These are phyloP conservation scores for Neurospora africana DNA, from an alignment of 495 filamentous ascomycete genomes.

Conservation along the genomic window DNA sequence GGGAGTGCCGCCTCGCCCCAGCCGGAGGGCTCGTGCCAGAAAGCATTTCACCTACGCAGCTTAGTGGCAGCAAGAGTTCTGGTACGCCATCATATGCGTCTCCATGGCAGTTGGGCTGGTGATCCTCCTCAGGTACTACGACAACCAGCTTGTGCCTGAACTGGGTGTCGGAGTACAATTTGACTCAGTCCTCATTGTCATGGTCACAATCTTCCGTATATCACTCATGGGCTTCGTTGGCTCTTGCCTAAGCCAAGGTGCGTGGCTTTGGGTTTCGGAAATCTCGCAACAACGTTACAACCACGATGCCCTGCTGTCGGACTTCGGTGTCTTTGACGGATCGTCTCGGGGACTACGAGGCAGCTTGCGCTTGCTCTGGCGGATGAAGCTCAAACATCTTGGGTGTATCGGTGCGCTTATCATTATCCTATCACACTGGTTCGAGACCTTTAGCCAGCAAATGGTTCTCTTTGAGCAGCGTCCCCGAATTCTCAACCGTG, in stretches of 20 bases:
- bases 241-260: constrained; percentile 24
- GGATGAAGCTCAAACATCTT: constrained; percentile 25
- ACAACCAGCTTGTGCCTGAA: constrained; percentile 19
- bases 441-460: constrained; percentile 28
- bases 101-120: constrained; percentile 11
- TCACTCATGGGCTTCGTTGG: constrained; percentile 25
- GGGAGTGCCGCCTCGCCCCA: not conserved
- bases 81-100: constrained; percentile 22
- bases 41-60: constrained; percentile 7
- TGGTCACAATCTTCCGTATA: constrained; percentile 24
- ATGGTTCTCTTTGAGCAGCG: constrained; percentile 27
- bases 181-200: constrained; percentile 23
- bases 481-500: constrained; percentile 4
- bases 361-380: constrained; percentile 21
- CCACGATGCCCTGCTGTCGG: constrained; percentile 18
- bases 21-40: not conserved
- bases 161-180: constrained; percentile 17
- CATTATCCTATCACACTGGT: constrained; percentile 23
- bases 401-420: constrained; percentile 28
- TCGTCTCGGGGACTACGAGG: constrained; percentile 26
- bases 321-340: constrained; percentile 30
- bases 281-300: constrained; percentile 16
- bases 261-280: constrained; percentile 28
- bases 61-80: constrained; percentile 27
- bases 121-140: constrained; percentile 16